Base-by-base conservation (phyloP, 495 filamentous ascomycete species). In the Tuber aestivum region DNA sequence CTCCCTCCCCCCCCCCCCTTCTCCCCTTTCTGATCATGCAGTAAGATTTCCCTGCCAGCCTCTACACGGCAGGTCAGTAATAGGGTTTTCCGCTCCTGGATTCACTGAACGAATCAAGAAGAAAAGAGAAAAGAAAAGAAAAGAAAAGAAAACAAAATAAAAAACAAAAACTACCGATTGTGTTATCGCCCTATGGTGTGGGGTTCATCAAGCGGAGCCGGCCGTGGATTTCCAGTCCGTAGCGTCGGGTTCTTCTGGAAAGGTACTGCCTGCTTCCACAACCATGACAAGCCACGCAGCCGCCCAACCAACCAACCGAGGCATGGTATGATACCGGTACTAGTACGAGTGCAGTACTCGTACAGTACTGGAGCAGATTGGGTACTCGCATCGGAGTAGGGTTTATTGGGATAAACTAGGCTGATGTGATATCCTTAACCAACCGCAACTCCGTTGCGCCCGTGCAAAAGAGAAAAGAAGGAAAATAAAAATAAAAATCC, bases 231-330 rank as follows among this genome's bases (percentile, higher is more conserved):
- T 65, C 56, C 56, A 65, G 27, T 35, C 56, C 56, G 56, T 65
- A 32, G 56, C 32, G 56, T 65, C 56, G 56, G 56, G 56, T 65
- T 65, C 27, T 65, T 65, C 56, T 65, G 56, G 56, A 65, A 65
- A 65, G 32, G 56, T 20, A 35, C 14, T 35, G 12, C 56, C 56
- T 32, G 56, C 56, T 65, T 18, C 56, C 56, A 35, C 56, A n/a
- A 35, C 56, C 56, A n/a, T 65, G 56, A 65, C 27, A 35, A 35
- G 38, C 38, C 38, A 40, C 38, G 3, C 38, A 40, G 3, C 38
- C 38, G 7, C 38, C 38, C 32, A 27, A 65, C 56, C 56, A 27
- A 18, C 56, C 12, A 35, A 65, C 56, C 56, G 56, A 65, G 56
- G 56, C 5, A 65, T 10, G 27, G 12, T 16, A 10, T 1, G 10